Percentiles rank a stretch among this genome's conserved stretches.
These are phyloP conservation scores for Fusarium mangiferae DNA, from an alignment of 2,329 filamentous ascomycete species.

Conservation along the genomic window DNA sequence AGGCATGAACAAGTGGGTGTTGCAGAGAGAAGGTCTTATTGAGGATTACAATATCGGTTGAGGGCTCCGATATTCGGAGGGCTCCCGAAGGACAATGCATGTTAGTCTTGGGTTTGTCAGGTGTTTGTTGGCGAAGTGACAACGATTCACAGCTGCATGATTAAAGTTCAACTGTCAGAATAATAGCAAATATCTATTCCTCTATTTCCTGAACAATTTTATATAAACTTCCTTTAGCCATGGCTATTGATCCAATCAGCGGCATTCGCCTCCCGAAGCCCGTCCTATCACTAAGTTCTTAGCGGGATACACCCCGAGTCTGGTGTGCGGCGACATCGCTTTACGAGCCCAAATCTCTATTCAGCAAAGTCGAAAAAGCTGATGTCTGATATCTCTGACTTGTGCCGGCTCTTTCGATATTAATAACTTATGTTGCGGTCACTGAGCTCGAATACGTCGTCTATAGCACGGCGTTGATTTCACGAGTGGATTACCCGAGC, in stretches of 20 bases:
- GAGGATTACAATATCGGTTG: slow-evolving; percentile 44
- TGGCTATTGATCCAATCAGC: background rate
- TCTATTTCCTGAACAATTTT: background rate
- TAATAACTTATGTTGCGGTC: background rate
- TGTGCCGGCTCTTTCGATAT: background rate
- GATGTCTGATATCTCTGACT: too few relatives aligned
- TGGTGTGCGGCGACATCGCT: background rate
- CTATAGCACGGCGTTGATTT: background rate
- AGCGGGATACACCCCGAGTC: slow-evolving; percentile 26
- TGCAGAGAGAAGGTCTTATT: slow-evolving; percentile 49
- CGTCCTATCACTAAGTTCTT: slow-evolving; percentile 9
- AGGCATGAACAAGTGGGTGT: slow-evolving; percentile 53
- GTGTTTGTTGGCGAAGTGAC: slow-evolving; percentile 5
- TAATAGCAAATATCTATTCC: background rate
- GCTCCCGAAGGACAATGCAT: slow-evolving; percentile 23
- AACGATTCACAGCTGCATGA: background rate
- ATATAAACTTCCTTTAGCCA: background rate
- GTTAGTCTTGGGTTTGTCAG: background rate
- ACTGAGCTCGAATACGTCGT: background rate
- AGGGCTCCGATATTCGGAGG: slow-evolving; percentile 32
- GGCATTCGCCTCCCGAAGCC: slow-evolving; percentile 21
- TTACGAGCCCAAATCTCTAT: slow-evolving; percentile 3
- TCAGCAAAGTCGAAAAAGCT: background rate
- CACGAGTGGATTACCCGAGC: slow-evolving; percentile 41
- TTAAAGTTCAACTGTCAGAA: too few relatives aligned